Conservation (phyloP, 1,284 basidiomycete species). For the Boletellus deceptivus region DNA sequence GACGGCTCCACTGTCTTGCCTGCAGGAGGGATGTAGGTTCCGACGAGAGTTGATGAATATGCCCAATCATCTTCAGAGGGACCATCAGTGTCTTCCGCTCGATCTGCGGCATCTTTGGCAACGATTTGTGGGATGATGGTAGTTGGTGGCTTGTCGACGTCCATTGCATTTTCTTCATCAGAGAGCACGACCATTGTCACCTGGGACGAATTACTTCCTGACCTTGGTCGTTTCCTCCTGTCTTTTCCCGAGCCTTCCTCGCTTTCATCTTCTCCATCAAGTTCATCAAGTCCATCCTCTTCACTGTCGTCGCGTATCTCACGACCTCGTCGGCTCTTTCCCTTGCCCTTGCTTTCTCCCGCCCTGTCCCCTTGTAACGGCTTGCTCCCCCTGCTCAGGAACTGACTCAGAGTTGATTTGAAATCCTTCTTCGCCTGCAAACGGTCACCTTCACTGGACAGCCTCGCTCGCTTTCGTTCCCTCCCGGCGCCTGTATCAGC, state of each 20-base stretch:
- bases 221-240: slow-evolving; percentile 7
- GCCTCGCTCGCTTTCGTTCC: slow-evolving; percentile 18
- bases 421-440: slow-evolving; percentile 32
- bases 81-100: slow-evolving; percentile 21
- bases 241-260: not conserved
- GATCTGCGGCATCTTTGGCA: not conserved
- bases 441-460: slow-evolving; percentile 11
- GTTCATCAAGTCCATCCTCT: slow-evolving; percentile 21
- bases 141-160: slow-evolving; percentile 20
- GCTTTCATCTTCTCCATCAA: slow-evolving; percentile 8
- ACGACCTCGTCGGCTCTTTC: slow-evolving; percentile 1
- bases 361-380: slow-evolving; percentile 15
- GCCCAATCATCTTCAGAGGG: slow-evolving; percentile 30
- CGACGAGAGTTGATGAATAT: slow-evolving; percentile 28
- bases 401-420: slow-evolving; percentile 47
- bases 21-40: slow-evolving; percentile 18
- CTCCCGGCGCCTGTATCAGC: slow-evolving; percentile 25
- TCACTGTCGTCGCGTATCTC: not conserved
- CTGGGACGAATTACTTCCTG: slow-evolving; percentile 23
- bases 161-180: slow-evolving; percentile 31
- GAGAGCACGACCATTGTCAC: slow-evolving; percentile 22
- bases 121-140: not conserved
- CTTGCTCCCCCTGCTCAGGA: slow-evolving; percentile 49
- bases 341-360: slow-evolving; percentile 7
- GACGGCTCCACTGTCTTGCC: slow-evolving; percentile 17